Evolutionary conservation across 805 yeast genomes (phyloP), one percentile per base, ranked within the genome.

Genomic region (Hanseniaspora guilliermondii): DNA sequence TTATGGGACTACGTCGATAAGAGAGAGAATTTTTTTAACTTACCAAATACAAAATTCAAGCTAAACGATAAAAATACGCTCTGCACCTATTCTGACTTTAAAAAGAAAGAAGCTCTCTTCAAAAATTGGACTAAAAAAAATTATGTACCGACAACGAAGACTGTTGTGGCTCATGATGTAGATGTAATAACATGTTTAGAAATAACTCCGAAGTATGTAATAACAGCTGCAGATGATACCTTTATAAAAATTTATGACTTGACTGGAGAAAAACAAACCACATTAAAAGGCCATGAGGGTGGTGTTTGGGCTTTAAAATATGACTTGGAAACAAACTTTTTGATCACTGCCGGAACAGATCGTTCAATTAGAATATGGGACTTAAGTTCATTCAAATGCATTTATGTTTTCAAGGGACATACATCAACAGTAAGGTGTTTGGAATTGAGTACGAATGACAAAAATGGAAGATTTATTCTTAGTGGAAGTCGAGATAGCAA

Each of bases 291-390:
- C 7, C 98, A 93, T 64, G 95, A 85, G 53, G 98, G 98, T 45
- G 98, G 98, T 39, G 98, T 93, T 5, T 93, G 98, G 98, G 97
- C 98, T 0, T 74, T 93, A 65, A 87, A 91, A 68, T 89, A 88
- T 64, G 74, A 78, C 53, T 88, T 86, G 22, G 80, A 82, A 61
- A 87, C 88, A 8, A 68, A 68, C 11, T 64, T 65, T 3, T 73
- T 93, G 45, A 95, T 91, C 0, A 85, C 94, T 57, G 98, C 97
- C 0, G 84, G 96, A 1, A 91, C 97, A 0, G 98, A 93, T 68
- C 77, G 96, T 60, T 83, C 95, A 0, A 95, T 93, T 3, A 76
- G 98, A 56, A 80, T 93, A 4, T 93, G 98, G 98, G 87, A 89
- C 64, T 80, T 89, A 58, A 75, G 77, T 55, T 80, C 84, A 22